Evolutionary conservation across 345 rosid genomes (phyloP).

Genomic region (Linum lewisii): DNA sequence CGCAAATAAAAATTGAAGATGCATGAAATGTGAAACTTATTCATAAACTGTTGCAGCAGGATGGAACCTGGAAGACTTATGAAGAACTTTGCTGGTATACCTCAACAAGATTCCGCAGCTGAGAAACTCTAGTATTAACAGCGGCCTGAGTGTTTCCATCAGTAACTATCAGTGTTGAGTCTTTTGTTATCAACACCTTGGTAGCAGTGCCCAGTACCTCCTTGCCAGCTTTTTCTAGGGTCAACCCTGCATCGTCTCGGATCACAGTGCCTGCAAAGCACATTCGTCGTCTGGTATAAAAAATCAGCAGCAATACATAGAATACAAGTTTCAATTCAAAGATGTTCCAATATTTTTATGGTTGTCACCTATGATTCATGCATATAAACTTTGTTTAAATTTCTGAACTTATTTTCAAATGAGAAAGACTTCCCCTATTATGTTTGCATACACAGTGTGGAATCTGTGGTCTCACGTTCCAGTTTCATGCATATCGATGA

Average conservation of each 20-base stretch:
- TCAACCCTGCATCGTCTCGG: conserved; percentile 71
- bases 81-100: conserved; percentile 23
- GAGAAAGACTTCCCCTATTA: no score
- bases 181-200: conserved; percentile 60
- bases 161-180: conserved; percentile 72
- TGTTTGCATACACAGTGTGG: not conserved
- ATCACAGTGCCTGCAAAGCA: conserved; percentile 59
- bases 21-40: not conserved
- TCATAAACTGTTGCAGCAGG: not conserved
- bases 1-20: not conserved
- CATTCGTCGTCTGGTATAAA: no score
- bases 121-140: conserved; percentile 65
- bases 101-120: conserved; percentile 56
- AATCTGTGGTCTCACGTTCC: not conserved
- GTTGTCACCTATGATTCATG: no score
- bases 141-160: conserved; percentile 59
- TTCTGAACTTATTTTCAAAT: no score
- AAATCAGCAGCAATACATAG: no score
- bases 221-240: conserved; percentile 62
- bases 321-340: no score
- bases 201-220: conserved; percentile 69
- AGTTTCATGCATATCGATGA: not conserved
- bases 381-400: no score
- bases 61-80: conserved; percentile 5
- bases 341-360: no score